phyloP scores from a whole-genome alignment of 306 rosid species.

The Citrullus amarus region DNA sequence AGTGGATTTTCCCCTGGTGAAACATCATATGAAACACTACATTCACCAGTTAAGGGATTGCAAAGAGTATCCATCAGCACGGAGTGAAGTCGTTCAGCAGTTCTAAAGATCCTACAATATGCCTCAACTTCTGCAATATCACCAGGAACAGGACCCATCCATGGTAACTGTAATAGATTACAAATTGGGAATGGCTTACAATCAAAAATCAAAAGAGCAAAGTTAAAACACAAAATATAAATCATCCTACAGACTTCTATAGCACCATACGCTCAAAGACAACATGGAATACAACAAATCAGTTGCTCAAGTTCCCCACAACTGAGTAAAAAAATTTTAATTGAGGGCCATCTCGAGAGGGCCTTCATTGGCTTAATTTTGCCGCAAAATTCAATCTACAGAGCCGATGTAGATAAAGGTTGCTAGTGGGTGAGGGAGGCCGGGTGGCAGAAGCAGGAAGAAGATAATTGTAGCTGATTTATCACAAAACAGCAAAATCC shows the following conservation, averaged over 20 bases:
- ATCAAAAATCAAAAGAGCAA: constrained; percentile 13
- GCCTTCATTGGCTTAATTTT: background rate
- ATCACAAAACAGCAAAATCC: background rate
- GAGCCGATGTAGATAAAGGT: background rate
- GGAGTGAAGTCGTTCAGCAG: constrained; percentile 56
- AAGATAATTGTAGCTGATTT: background rate
- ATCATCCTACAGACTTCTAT: background rate
- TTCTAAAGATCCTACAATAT: constrained; percentile 82
- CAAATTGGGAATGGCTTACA: constrained; percentile 32
- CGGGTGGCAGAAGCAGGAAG: background rate
- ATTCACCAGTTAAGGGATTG: constrained; percentile 67
- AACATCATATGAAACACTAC: constrained; percentile 61
- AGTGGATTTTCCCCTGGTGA: constrained; percentile 49
- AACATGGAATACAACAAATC: background rate
- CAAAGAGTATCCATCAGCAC: constrained; percentile 72
- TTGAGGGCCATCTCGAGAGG: background rate
- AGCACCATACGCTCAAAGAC: background rate
- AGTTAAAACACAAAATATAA: constrained; percentile 14
- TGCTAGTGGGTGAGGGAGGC: background rate
- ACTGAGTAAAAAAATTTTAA: background rate
- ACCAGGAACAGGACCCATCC: constrained; percentile 88
- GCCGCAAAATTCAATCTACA: background rate
- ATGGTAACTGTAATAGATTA: constrained; percentile 32
- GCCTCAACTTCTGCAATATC: constrained; percentile 98
- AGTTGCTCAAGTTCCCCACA: background rate